Evolutionary conservation across 257 asterid genomes (phyloP).

Genomic region (Paraleonurus japonicus): DNA sequence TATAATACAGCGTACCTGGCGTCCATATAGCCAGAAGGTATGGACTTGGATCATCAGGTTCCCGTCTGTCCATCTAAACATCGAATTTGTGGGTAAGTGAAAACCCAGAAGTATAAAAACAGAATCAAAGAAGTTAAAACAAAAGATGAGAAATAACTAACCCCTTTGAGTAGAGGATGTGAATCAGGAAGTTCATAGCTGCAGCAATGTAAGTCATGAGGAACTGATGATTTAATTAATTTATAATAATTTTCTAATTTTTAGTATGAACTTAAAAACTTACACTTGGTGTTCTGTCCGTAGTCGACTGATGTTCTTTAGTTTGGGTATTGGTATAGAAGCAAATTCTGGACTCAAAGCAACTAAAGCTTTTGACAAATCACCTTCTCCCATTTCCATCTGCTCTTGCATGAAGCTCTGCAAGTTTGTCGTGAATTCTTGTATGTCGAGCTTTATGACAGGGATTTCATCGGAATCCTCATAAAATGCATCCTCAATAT

Average conservation of each 20-base stretch:
- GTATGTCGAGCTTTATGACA: constrained; percentile 63
- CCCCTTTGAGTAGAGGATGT: constrained; percentile 74
- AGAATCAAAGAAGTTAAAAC: constrained; percentile 21
- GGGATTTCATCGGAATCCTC: constrained; percentile 95
- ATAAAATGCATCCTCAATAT: constrained; percentile 78
- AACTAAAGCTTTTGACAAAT: constrained; percentile 81
- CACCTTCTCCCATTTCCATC: constrained; percentile 62
- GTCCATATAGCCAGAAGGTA: constrained; percentile 98
- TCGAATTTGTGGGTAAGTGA: constrained; percentile 30
- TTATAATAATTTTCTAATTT: background rate
- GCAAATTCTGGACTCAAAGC: constrained; percentile 68
- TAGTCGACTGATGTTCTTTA: constrained; percentile 73
- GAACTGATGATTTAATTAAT: constrained; percentile 9
- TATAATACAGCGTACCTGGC: constrained; percentile 59
- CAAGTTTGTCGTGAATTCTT: constrained; percentile 62
- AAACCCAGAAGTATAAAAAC: constrained; percentile 22
- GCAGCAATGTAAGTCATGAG: constrained; percentile 38
- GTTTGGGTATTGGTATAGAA: constrained; percentile 78
- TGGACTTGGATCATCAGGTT: constrained; percentile 94
- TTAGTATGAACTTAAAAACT: constrained; percentile 26
- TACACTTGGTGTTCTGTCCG: constrained; percentile 98
- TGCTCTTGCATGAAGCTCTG: constrained; percentile 60
- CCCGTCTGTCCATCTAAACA: constrained; percentile 81
- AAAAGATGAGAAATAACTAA: constrained; percentile 34
- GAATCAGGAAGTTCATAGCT: constrained; percentile 90